These are phyloP conservation scores for Vanderwaltozyma tropicalis DNA, from an alignment of 805 yeast species.

Conservation along the genomic window DNA sequence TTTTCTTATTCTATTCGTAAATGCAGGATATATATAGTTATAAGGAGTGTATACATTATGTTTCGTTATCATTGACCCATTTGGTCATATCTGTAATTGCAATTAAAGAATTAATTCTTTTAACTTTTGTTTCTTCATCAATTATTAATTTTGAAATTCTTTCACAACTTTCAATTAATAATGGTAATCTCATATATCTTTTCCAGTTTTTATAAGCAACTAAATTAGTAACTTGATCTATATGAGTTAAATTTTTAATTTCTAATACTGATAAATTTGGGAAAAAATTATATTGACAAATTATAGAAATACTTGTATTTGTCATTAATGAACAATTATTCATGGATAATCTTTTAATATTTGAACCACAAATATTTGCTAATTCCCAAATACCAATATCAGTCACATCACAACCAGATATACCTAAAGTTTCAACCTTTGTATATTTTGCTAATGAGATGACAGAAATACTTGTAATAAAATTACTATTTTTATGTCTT, in stretches of 20 bases:
- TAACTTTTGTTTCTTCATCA: conserved; percentile 50
- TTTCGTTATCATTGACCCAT: conserved; percentile 48
- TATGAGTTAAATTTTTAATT: conserved; percentile 47
- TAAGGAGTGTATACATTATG: conserved; percentile 8
- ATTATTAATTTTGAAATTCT: conserved; percentile 47
- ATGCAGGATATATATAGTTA: background rate
- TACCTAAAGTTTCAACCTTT: conserved; percentile 58
- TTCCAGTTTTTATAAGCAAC: conserved; percentile 57
- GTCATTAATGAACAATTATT: conserved; percentile 60
- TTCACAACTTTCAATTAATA: conserved; percentile 75
- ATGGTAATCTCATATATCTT: conserved; percentile 34
- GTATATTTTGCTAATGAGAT: conserved; percentile 48
- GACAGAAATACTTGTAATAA: conserved; percentile 62
- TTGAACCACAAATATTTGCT: conserved; percentile 41
- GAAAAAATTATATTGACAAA: conserved; percentile 37
- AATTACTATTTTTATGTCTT: conserved; percentile 53
- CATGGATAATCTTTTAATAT: conserved; percentile 56
- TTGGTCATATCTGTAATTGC: conserved; percentile 53
- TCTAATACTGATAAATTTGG: conserved; percentile 64
- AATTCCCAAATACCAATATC: conserved; percentile 77
- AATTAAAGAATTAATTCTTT: conserved; percentile 42
- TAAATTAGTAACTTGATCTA: conserved; percentile 52
- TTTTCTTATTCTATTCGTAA: background rate
- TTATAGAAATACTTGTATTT: conserved; percentile 46
- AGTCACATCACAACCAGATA: conserved; percentile 78